Conservation (phyloP, 139 green algal genomes). For the Tetraselmis chui region DNA sequence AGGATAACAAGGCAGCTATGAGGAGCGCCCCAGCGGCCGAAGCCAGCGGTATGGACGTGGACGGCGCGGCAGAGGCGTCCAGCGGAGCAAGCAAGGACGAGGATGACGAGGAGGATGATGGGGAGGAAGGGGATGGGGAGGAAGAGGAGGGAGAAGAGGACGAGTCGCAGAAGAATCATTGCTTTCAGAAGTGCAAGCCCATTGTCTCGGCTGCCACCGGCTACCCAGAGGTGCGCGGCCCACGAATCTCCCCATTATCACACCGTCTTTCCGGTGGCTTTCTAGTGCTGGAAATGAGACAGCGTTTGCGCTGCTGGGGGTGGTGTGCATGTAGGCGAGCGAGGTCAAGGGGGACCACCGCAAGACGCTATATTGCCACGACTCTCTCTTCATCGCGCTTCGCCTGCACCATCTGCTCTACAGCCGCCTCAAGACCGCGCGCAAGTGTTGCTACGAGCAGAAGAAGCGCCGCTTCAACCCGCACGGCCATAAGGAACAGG, state of each 20-base stretch:
- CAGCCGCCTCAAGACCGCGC: not conserved
- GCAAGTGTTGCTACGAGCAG: not conserved
- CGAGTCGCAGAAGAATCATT: not conserved
- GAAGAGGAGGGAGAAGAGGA: not conserved
- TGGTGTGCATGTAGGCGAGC: not conserved
- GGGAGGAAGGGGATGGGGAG: slow-evolving; percentile 34
- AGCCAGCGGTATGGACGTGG: not conserved
- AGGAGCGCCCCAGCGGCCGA: too few species aligned
- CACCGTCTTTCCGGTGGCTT: too few species aligned
- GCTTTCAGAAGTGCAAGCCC: not conserved
- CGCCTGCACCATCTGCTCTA: not conserved
- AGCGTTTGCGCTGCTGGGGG: too few species aligned
- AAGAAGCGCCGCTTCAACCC: not conserved
- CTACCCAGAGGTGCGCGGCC: not conserved
- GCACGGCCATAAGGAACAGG: not conserved
- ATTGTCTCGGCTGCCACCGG: not conserved
- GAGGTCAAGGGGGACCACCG: not conserved
- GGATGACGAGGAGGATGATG: slow-evolving; percentile 20
- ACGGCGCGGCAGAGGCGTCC: not conserved
- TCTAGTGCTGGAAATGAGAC: too few species aligned
- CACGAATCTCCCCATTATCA: too few species aligned
- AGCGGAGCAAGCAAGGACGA: not conserved
- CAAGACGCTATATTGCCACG: not conserved
- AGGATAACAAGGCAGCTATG: too few species aligned
- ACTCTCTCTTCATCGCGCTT: not conserved